These are phyloP conservation scores for Mariannaea sp. DNA, from an alignment of 2,329 filamentous ascomycete genomes.

Conservation along the genomic window DNA sequence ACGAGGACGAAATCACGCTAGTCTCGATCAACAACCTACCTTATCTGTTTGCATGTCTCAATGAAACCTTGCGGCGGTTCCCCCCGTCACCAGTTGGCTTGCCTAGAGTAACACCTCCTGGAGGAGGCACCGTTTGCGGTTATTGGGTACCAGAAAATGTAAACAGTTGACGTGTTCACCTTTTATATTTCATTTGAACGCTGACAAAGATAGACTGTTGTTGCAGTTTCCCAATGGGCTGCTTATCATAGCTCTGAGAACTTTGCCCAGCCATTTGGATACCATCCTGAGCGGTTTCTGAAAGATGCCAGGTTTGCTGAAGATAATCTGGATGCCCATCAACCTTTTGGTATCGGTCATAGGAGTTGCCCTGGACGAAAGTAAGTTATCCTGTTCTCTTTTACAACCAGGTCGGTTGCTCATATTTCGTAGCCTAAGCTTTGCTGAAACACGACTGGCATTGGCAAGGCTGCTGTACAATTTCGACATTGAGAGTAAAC, in stretches of 20 bases:
- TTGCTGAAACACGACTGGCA: conserved; percentile 2
- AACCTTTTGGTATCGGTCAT: conserved; percentile 16
- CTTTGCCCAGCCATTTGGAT: conserved; percentile 11
- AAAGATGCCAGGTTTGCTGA: not conserved
- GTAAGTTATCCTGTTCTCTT: not conserved
- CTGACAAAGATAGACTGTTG: not conserved
- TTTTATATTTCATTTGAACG: not conserved
- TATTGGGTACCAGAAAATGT: conserved; percentile 1
- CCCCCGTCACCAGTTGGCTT: not conserved
- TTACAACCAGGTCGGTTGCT: not conserved
- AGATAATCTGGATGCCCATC: conserved; percentile 4
- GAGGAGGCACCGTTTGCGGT: not conserved
- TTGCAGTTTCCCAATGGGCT: conserved; percentile 14
- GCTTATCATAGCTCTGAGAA: conserved; percentile 11
- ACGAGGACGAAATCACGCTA: conserved; percentile 2
- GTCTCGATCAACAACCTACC: not conserved
- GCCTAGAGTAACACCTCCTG: not conserved
- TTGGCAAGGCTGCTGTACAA: not conserved
- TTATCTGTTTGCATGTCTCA: not conserved
- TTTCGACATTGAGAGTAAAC: not conserved
- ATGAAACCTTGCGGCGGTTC: conserved; percentile 2
- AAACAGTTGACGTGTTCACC: not conserved
- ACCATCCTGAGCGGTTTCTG: conserved; percentile 16
- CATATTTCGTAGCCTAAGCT: not conserved
- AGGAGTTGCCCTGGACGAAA: conserved; percentile 14